Evolutionary conservation across 129 eudicot genomes (phyloP).

Genomic region (Glebionis coronaria): DNA sequence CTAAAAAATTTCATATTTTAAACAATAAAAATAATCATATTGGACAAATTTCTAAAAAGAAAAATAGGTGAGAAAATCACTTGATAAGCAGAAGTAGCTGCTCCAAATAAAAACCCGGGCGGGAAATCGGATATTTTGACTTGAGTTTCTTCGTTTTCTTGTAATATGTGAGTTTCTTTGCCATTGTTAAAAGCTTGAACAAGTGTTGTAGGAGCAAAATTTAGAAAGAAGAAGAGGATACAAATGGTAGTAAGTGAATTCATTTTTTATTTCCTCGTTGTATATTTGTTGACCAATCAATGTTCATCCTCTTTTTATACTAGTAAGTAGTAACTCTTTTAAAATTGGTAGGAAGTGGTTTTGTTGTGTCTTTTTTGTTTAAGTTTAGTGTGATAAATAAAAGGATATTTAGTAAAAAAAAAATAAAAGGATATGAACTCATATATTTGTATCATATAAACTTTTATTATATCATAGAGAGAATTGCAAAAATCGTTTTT

Average conservation of each 20-base stretch:
- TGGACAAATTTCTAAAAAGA: constrained; percentile 1
- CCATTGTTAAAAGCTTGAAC: constrained; percentile 25
- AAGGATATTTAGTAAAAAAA: too few relatives aligned
- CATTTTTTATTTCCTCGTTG: neutral
- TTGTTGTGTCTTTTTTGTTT: too few relatives aligned
- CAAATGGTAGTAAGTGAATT: neutral
- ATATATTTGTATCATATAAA: too few relatives aligned
- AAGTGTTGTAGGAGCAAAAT: constrained; percentile 3
- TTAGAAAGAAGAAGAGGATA: constrained; percentile 23
- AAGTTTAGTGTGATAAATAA: too few relatives aligned
- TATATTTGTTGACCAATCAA: too few relatives aligned
- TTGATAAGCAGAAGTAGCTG: constrained; percentile 78
- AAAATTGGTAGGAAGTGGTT: too few relatives aligned
- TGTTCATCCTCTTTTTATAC: too few relatives aligned
- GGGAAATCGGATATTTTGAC: constrained; percentile 65
- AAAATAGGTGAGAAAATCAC: constrained; percentile 25
- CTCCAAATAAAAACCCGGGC: constrained; percentile 69
- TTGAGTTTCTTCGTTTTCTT: constrained; percentile 6
- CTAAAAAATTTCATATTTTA: constrained; percentile 29
- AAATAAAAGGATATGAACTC: too few relatives aligned
- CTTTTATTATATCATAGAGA: too few relatives aligned
- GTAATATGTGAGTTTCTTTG: neutral
- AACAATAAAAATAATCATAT: neutral
- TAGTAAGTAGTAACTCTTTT: too few relatives aligned
- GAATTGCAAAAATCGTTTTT: too few relatives aligned